Conservation (phyloP, 1,284 basidiomycete species). For the Leccinum fuscescens region DNA sequence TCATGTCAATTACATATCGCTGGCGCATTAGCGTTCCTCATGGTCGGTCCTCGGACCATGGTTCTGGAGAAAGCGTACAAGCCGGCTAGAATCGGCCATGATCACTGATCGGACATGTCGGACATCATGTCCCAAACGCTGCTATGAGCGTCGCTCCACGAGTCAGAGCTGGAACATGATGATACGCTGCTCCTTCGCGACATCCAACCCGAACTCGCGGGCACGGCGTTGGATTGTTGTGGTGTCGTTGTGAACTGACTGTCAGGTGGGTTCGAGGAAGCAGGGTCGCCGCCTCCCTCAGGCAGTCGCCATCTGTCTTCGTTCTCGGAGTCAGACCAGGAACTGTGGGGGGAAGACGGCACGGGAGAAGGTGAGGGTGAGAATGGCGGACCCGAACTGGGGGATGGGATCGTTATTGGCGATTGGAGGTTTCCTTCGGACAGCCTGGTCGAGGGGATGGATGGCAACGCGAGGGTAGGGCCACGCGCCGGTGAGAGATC, state of each 20-base stretch:
- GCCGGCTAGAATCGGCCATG: neutral
- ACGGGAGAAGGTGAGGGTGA: constrained; percentile 17
- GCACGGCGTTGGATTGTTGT: neutral
- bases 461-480: constrained; percentile 22
- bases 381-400: constrained; percentile 12
- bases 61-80: neutral
- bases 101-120: constrained; percentile 8
- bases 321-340: constrained; percentile 19
- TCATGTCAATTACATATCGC: neutral
- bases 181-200: constrained; percentile 16
- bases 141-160: constrained; percentile 34
- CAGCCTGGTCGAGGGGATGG: constrained; percentile 23
- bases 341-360: constrained; percentile 6
- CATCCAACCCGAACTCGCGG: neutral
- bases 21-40: neutral
- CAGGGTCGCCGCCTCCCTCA: neutral
- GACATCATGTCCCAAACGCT: constrained; percentile 28
- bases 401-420: constrained; percentile 28
- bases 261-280: neutral
- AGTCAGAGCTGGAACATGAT: constrained; percentile 15
- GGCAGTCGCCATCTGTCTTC: constrained; percentile 10
- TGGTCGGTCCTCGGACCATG: neutral
- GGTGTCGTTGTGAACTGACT: constrained; percentile 1
- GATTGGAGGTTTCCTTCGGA: constrained; percentile 28
- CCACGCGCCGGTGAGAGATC: constrained; percentile 2